These are phyloP conservation scores for Tritrichomonas foetus DNA, from an alignment of 208 protist genomes.

Conservation along the genomic window DNA sequence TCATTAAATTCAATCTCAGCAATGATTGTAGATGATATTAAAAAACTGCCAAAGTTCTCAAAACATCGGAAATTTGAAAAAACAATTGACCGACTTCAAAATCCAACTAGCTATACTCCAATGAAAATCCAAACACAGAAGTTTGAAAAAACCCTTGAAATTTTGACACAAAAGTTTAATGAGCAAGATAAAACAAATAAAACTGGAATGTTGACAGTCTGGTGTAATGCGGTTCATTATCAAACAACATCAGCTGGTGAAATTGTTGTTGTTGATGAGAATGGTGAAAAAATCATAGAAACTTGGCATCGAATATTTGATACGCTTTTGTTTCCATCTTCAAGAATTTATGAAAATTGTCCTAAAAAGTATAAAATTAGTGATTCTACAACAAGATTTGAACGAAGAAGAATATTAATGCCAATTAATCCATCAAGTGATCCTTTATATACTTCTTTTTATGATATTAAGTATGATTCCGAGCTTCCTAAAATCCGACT, in stretches of 20 bases:
- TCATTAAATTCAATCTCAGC: neutral
- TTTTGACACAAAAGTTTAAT: neutral
- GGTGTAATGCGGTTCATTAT: neutral
- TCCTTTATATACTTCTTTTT: neutral
- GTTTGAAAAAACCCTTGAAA: neutral
- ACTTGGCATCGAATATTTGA: neutral
- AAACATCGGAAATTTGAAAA: neutral
- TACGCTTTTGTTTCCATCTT: neutral
- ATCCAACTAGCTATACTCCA: neutral
- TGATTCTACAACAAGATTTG: neutral
- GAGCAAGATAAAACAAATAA: neutral
- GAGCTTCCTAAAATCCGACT: neutral
- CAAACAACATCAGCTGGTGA: neutral
- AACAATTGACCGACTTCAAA: neutral
- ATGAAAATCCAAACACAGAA: neutral
- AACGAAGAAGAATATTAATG: neutral
- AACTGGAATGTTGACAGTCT: neutral
- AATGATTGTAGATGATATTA: neutral
- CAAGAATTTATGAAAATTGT: neutral
- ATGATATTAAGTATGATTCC: neutral
- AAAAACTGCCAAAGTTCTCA: neutral
- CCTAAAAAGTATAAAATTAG: neutral
- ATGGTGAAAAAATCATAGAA: constrained; percentile 12
- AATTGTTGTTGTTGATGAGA: neutral
- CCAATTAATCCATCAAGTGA: neutral